Conservation (phyloP, 768 basidiomycete genomes). For the Mycena vitilis region DNA sequence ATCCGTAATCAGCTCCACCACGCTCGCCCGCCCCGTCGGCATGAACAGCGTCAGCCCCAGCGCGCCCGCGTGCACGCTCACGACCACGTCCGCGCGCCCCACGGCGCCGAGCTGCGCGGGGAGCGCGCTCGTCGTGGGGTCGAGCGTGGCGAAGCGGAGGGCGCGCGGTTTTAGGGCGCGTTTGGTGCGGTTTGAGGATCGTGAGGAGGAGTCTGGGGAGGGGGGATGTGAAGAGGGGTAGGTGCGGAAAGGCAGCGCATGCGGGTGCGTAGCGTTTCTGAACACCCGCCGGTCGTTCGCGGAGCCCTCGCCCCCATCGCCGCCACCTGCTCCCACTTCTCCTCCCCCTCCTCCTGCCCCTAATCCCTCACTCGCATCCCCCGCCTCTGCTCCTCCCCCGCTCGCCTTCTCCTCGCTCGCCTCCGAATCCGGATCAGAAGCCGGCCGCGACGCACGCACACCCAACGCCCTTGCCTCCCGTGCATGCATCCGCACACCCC, state of each 20-base stretch:
- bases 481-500: conserved; percentile 30
- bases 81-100: conserved; percentile 35
- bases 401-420: background rate
- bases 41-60: conserved; percentile 34
- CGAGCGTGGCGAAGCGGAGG: conserved; percentile 33
- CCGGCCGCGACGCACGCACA: background rate
- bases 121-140: conserved; percentile 36
- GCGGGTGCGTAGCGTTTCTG: background rate
- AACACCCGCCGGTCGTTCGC: conserved; percentile 2
- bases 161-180: conserved; percentile 14
- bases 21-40: conserved; percentile 35
- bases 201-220: too few relatives aligned
- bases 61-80: conserved; percentile 37
- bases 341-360: background rate
- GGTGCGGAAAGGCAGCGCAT: too few relatives aligned
- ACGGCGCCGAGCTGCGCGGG: conserved; percentile 32
- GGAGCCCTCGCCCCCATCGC: background rate
- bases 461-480: conserved; percentile 32
- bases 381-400: too few relatives aligned
- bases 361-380: background rate
- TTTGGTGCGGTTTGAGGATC: background rate
- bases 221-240: too few relatives aligned
- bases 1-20: conserved; percentile 29
- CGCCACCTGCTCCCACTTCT: background rate
- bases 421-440: background rate